A percentile compares a stretch with the other conserved stretches of the same genome.
These are phyloP conservation scores for Phanerochaete sordida DNA, from an alignment of 768 basidiomycete genomes.

Conservation along the genomic window DNA sequence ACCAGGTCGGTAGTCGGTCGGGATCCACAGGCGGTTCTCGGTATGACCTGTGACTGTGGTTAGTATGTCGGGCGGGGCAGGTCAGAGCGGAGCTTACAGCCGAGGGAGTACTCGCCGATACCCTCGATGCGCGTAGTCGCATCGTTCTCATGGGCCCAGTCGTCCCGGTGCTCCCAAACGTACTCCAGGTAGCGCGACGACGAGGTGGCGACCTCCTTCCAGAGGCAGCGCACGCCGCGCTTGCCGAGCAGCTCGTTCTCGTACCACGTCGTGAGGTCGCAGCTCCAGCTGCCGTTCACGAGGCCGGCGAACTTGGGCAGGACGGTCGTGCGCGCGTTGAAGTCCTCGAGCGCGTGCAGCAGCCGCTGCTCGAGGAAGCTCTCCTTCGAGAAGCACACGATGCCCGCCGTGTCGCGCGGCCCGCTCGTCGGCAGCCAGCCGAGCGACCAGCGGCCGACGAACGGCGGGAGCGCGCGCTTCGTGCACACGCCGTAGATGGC, in stretches of 20 bases:
- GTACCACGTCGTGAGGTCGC: slow-evolving; percentile 17
- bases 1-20: slow-evolving; percentile 1
- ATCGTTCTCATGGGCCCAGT: slow-evolving; percentile 15
- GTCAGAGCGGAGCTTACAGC: neutral
- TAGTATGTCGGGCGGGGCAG: too few species aligned
- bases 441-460: neutral
- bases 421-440: neutral
- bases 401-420: slow-evolving; percentile 2
- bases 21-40: neutral
- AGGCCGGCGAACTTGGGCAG: slow-evolving; percentile 14
- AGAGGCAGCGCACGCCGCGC: neutral
- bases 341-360: slow-evolving; percentile 6
- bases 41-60: too few species aligned
- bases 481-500: slow-evolving; percentile 15
- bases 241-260: slow-evolving; percentile 6
- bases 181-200: slow-evolving; percentile 1
- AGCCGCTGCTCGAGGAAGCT: slow-evolving; percentile 15
- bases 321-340: slow-evolving; percentile 18
- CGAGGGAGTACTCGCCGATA: slow-evolving; percentile 3
- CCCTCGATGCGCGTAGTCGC: neutral
- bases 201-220: neutral
- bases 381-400: slow-evolving; percentile 11
- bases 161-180: slow-evolving; percentile 18
- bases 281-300: slow-evolving; percentile 14
- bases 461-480: slow-evolving; percentile 1